Percentiles rank a stretch among this genome's conserved stretches.
Evolutionary conservation across 306 rosid species (phyloP).

Genomic region (Begonia peltatifolia): DNA sequence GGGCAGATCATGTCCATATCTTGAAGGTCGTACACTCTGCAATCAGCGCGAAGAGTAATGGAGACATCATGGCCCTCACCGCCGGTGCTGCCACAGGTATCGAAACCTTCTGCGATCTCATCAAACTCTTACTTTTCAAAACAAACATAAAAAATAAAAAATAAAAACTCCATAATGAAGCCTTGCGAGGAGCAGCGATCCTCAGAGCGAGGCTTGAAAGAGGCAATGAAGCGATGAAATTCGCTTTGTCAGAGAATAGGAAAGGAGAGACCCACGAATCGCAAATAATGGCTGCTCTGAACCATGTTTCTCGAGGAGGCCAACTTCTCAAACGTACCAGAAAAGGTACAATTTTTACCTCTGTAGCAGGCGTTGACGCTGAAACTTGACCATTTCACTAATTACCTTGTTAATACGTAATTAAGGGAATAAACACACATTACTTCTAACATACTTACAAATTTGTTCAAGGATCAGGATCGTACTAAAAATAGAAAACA

Average conservation of each 20-base stretch:
- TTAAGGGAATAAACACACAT: no score
- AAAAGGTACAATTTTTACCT: slow-evolving; percentile 40
- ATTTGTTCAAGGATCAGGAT: no score
- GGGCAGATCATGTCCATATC: slow-evolving; percentile 71
- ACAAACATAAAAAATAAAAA: no score
- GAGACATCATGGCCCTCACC: slow-evolving; percentile 85
- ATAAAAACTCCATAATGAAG: slow-evolving; percentile 14
- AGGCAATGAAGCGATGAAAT: slow-evolving; percentile 45
- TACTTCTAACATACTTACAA: no score
- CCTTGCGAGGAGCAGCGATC: slow-evolving; percentile 76
- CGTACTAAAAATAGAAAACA: no score
- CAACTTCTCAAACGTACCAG: slow-evolving; percentile 90
- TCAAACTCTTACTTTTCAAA: no score
- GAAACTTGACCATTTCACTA: no score
- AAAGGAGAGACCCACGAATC: slow-evolving; percentile 48
- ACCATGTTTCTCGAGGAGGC: slow-evolving; percentile 62
- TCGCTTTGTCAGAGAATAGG: slow-evolving; percentile 45
- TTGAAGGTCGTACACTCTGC: slow-evolving; percentile 64
- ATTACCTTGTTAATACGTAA: no score
- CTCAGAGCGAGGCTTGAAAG: slow-evolving; percentile 55
- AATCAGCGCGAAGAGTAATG: slow-evolving; percentile 69
- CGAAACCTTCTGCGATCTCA: neutral
- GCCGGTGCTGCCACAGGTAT: slow-evolving; percentile 96
- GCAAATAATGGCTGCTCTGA: slow-evolving; percentile 37
- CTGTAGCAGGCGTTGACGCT: no score